Evolutionary conservation across 1,139 yeast genomes (phyloP).

Genomic region (Hyphopichia pseudoburtonii): DNA sequence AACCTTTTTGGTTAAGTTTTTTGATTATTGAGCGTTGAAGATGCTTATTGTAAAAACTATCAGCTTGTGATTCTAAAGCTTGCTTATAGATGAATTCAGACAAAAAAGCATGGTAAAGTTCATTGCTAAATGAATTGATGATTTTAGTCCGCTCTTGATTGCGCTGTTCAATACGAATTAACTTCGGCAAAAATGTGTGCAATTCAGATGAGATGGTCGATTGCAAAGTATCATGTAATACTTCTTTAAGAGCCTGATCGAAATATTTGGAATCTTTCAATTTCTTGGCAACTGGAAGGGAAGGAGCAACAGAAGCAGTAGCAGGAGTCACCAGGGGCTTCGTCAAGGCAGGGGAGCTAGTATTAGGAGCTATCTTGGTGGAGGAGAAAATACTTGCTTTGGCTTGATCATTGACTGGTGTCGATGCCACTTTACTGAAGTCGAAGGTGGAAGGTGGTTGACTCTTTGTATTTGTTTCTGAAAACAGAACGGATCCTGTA

Average conservation of each 20-base stretch:
- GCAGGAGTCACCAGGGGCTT: not conserved
- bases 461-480: too few relatives aligned
- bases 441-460: too few relatives aligned
- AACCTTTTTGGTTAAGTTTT: constrained; percentile 26
- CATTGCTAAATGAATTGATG: constrained; percentile 41
- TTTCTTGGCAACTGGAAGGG: constrained; percentile 9
- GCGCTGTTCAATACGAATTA: constrained; percentile 20
- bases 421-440: too few relatives aligned
- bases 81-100: constrained; percentile 51
- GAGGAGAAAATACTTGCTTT: too few relatives aligned
- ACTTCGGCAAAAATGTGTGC: constrained; percentile 20
- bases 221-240: constrained; percentile 29
- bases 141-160: constrained; percentile 26
- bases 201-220: constrained; percentile 33
- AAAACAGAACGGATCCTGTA: too few relatives aligned
- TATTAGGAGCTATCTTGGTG: too few relatives aligned
- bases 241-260: constrained; percentile 18
- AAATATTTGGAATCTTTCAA: constrained; percentile 18
- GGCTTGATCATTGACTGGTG: too few relatives aligned
- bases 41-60: constrained; percentile 19
- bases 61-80: constrained; percentile 44
- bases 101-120: constrained; percentile 59
- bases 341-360: too few relatives aligned
- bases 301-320: not conserved
- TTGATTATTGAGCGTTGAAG: constrained; percentile 26